Evolutionary conservation across 2,329 filamentous ascomycete genomes (phyloP), one percentile per base, ranked within the genome.

Genomic region (Penicillium sp.): DNA sequence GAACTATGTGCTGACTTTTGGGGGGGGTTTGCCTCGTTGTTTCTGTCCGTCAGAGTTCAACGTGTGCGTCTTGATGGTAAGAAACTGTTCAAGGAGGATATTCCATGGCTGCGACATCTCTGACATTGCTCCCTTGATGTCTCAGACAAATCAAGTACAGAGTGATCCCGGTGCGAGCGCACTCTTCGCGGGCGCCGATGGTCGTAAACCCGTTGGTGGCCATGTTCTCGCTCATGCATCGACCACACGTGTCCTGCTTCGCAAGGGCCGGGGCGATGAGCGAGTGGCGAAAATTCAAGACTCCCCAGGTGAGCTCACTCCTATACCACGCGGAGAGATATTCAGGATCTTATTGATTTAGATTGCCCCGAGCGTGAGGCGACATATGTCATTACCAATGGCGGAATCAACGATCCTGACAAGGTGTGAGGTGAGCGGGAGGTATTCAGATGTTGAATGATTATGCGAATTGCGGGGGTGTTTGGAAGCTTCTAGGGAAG

Each of bases 141-240:
- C 18, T 7, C 27, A 80, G 80, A 86, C 83, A 45, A 86, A 86
- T 55, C 83, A 86, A 68, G 83, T 86, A 33, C 83, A 85, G 68
- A 84, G 80, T 49, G 83, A 86, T 56, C 83, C 83, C 11, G 83
- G 83, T 51, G 83, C 83, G 9, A 85, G 76, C 63, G 80, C 83
- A 39, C 72, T 86, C 9, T 86, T 86, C 61, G 80, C 82, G 43
- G 77, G 82, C 54, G 82, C 80, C 47, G 83, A 86, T 68, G 83
- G 83, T 39, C 76, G 82, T 40, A 85, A 85, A 63, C 81, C 82
- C 42, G 77, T 82, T 42, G 81, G 81, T 51, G 83, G 83, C 12
- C 83, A 86, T 67, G 79, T 86, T 47, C 77, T 86, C 28, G 83
- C 83, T 34, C 83, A 86, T 65, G 83, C 83, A 44, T 85, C 82